phyloP scores from a whole-genome alignment of 345 rosid species.

The Iberis pinnata region DNA sequence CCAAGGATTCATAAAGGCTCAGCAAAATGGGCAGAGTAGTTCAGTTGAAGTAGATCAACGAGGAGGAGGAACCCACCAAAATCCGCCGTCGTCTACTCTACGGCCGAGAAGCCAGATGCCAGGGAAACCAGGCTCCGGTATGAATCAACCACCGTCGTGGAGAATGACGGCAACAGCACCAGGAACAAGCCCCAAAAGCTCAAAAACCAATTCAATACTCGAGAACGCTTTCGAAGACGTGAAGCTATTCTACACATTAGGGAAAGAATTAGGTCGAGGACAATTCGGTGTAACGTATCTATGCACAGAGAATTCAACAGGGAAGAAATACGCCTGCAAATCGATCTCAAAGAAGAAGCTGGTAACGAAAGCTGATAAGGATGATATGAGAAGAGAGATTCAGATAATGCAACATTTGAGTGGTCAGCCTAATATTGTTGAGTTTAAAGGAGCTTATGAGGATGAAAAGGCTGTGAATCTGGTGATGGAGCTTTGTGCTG shows the following conservation, averaged over 20 bases:
- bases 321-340: constrained; percentile 63
- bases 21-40: constrained; percentile 25
- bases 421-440: constrained; percentile 81
- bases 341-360: constrained; percentile 73
- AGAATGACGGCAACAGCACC: constrained; percentile 20
- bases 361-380: constrained; percentile 45
- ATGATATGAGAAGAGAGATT: constrained; percentile 69
- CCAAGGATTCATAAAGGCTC: constrained; percentile 12
- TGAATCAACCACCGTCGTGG: constrained; percentile 27
- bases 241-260: constrained; percentile 39
- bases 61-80: constrained; percentile 27
- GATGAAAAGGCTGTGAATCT: constrained; percentile 66
- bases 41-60: constrained; percentile 25
- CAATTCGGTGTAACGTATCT: constrained; percentile 80
- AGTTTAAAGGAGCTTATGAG: constrained; percentile 74
- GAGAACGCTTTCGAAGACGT: constrained; percentile 74
- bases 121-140: constrained; percentile 9
- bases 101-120: constrained; percentile 6
- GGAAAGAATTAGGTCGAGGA: constrained; percentile 76
- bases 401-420: constrained; percentile 87
- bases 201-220: constrained; percentile 35
- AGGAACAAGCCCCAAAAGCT: constrained; percentile 22
- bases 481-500: constrained; percentile 90
- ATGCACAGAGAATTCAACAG: constrained; percentile 60
- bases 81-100: constrained; percentile 9